Conservation (phyloP, 176 grass and related monocot genomes). For the Oryza australiensis region DNA sequence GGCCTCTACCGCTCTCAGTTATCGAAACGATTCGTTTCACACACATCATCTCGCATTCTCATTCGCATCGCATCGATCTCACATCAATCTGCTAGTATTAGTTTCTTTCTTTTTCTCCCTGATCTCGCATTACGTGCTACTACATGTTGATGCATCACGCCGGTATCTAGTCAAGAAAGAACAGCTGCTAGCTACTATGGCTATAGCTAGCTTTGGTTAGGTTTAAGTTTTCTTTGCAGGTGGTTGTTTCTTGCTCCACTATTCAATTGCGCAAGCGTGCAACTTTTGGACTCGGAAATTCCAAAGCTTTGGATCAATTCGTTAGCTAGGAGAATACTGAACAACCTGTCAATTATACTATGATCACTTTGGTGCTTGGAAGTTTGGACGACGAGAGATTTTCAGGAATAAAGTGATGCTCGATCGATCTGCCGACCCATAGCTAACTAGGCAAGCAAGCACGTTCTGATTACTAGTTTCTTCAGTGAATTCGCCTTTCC, state of each 20-base stretch:
- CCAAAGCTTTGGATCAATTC: not conserved
- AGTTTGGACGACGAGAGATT: not conserved
- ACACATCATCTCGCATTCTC: not conserved
- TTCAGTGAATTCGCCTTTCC: not conserved
- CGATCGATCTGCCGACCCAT: conserved; percentile 27
- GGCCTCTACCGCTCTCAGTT: not conserved
- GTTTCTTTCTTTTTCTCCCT: too few species aligned
- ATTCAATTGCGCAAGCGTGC: conserved; percentile 26
- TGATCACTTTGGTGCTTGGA: not conserved
- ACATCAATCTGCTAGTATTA: too few species aligned
- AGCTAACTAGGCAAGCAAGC: not conserved
- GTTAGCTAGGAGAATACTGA: not conserved
- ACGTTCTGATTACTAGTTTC: not conserved
- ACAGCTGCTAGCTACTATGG: too few species aligned
- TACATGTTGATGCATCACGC: not conserved
- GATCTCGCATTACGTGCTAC: not conserved
- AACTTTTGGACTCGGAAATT: conserved; percentile 43
- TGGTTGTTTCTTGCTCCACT: not conserved
- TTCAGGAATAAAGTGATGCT: conserved; percentile 28
- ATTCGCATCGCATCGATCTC: too few species aligned
- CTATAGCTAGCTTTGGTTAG: not conserved
- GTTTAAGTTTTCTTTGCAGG: conserved; percentile 28
- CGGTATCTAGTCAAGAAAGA: too few species aligned
- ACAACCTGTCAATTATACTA: not conserved
- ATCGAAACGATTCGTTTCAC: not conserved